These are phyloP conservation scores for Calophaca sinica DNA, from an alignment of 306 rosid species.

Conservation along the genomic window DNA sequence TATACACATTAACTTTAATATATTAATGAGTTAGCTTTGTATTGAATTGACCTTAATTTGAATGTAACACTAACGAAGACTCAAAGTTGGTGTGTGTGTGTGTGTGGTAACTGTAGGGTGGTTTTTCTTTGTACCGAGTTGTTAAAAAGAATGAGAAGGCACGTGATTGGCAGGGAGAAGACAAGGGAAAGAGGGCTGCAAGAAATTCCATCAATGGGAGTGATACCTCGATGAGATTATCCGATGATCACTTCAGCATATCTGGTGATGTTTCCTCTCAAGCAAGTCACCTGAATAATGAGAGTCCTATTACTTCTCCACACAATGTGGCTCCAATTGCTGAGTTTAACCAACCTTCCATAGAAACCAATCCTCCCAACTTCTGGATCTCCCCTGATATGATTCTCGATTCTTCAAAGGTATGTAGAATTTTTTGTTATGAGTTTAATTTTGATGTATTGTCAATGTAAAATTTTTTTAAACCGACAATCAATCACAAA, in stretches of 20 bases:
- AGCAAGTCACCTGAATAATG: slow-evolving; percentile 49
- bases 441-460: no score
- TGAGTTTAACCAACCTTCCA: slow-evolving; percentile 54
- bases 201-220: slow-evolving; percentile 53
- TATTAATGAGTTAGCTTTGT: neutral
- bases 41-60: neutral
- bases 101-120: slow-evolving; percentile 60
- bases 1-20: neutral
- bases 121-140: slow-evolving; percentile 83
- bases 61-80: no score
- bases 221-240: slow-evolving; percentile 46
- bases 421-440: no score
- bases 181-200: slow-evolving; percentile 52
- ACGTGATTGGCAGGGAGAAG: slow-evolving; percentile 52
- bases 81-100: neutral
- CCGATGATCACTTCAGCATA: slow-evolving; percentile 50
- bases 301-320: slow-evolving; percentile 60
- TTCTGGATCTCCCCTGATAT: slow-evolving; percentile 16
- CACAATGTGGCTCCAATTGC: slow-evolving; percentile 54
- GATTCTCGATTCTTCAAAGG: no score
- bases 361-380: slow-evolving; percentile 57
- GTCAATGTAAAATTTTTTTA: no score
- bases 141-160: slow-evolving; percentile 74
- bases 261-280: slow-evolving; percentile 61
- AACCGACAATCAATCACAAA: no score